These are phyloP conservation scores for Kandelia obovata DNA, from an alignment of 345 rosid species.

Conservation along the genomic window DNA sequence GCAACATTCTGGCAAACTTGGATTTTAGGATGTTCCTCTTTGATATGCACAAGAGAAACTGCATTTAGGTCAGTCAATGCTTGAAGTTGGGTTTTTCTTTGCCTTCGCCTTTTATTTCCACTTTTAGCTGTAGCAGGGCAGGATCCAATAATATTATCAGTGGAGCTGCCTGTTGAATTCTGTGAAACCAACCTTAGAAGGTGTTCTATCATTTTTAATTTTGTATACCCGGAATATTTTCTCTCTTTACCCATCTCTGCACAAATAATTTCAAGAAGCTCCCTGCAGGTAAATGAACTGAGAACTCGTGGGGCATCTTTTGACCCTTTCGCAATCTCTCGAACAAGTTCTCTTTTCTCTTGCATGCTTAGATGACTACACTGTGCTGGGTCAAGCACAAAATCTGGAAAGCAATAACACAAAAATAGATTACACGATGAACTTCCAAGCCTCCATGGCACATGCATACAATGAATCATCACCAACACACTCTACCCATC, in stretches of 20 bases:
- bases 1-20: constrained; percentile 61
- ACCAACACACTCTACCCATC: too few relatives aligned
- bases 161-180: constrained; percentile 28
- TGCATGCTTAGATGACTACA: constrained; percentile 54
- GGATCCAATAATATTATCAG: constrained; percentile 3
- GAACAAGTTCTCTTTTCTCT: constrained; percentile 66
- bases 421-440: neutral
- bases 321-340: constrained; percentile 52
- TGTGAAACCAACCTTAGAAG: constrained; percentile 57
- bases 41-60: constrained; percentile 19
- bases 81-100: constrained; percentile 30
- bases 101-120: constrained; percentile 44
- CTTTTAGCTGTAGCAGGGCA: constrained; percentile 19
- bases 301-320: constrained; percentile 60
- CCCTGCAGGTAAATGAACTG: constrained; percentile 67
- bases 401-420: constrained; percentile 28
- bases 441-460: neutral
- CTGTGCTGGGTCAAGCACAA: constrained; percentile 47
- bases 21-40: constrained; percentile 29
- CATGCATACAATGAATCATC: neutral
- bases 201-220: constrained; percentile 68
- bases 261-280: constrained; percentile 74
- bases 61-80: constrained; percentile 17
- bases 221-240: constrained; percentile 67
- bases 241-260: constrained; percentile 84